Base-by-base conservation (phyloP, 192 early-diverging fungal genomes). In the Funneliformis mosseae region DNA sequence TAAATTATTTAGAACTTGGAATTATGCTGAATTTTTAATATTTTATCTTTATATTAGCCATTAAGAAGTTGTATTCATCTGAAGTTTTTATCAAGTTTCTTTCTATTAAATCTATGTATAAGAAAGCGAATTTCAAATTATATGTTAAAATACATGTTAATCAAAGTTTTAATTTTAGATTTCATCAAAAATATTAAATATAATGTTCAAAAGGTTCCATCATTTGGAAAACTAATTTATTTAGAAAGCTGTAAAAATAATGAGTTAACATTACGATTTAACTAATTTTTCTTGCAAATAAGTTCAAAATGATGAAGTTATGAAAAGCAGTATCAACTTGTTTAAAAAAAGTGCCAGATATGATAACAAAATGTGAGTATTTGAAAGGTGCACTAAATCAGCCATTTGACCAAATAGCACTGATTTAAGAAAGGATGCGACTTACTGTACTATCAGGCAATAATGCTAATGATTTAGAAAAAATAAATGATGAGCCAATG, bases 61-160 rank as follows among this genome's bases (percentile, higher is more conserved):
- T 95, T 82, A 94, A 97, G 39, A 87, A 85, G 18, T 85, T 85
- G 48, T 83, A 89, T 8, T 77, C 84, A 39, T 48, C 84, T 5
- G 78, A 80, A 9, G 76, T 95, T 7, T 86, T 99, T 38, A 88
- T 95, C 9, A 90, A 94, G n/a, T 89, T 91, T 71, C 83, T 99
- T 33, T 83, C 89, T 10, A 93, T 94, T 63, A 95, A 94, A 41
- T 96, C 96, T 0, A 96, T 97, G 5, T 97, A 94, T 98, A 98
- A 84, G 98, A 99, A 82, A 96, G 90, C 88, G 98, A 99, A 85
- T 98, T 98, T 83, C 97, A 38, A 10, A 46, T 33, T 18, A 55
- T 76, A 16, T 78, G 43, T 16, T 71, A 3, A 45, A 10, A n/a
- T n/a, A n/a, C n/a, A n/a, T n/a, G n/a, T n/a, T 46, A 27, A 28